Evolutionary conservation across 1,284 basidiomycete species (phyloP).

Genomic region (Ustilago trichophora): DNA sequence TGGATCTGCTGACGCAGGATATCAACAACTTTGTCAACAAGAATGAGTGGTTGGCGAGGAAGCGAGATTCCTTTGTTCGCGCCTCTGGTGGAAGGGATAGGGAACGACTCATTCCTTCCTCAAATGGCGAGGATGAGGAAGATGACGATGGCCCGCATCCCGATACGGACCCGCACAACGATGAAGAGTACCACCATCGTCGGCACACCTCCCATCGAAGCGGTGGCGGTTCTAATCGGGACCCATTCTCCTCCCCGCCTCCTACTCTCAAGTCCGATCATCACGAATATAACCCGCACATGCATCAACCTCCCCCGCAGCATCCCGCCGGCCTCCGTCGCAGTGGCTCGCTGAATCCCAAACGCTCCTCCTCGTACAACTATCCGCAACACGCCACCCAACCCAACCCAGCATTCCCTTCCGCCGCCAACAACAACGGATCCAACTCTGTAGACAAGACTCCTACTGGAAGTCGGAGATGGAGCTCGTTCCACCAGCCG

Average conservation of each 20-base stretch:
- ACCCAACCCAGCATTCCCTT: not conserved
- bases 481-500: slow-evolving; percentile 29
- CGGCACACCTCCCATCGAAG: slow-evolving; percentile 1
- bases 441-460: not conserved
- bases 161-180: slow-evolving; percentile 26
- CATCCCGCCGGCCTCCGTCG: slow-evolving; percentile 21
- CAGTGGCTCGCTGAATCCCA: slow-evolving; percentile 29
- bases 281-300: slow-evolving; percentile 16
- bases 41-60: slow-evolving; percentile 51
- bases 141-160: slow-evolving; percentile 34
- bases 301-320: slow-evolving; percentile 34
- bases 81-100: slow-evolving; percentile 8
- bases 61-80: slow-evolving; percentile 27
- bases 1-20: slow-evolving; percentile 52
- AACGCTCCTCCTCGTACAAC: slow-evolving; percentile 22
- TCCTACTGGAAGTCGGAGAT: slow-evolving; percentile 12
- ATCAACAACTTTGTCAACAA: slow-evolving; percentile 44
- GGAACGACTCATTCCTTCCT: slow-evolving; percentile 15
- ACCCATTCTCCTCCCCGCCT: slow-evolving; percentile 18
- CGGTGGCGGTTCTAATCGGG: not conserved
- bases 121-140: slow-evolving; percentile 4
- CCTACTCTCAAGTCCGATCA: slow-evolving; percentile 2
- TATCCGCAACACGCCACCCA: slow-evolving; percentile 6
- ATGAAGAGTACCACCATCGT: not conserved
- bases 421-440: not conserved